Conservation (phyloP, 768 basidiomycete genomes). For the Tulasnella sp. region DNA sequence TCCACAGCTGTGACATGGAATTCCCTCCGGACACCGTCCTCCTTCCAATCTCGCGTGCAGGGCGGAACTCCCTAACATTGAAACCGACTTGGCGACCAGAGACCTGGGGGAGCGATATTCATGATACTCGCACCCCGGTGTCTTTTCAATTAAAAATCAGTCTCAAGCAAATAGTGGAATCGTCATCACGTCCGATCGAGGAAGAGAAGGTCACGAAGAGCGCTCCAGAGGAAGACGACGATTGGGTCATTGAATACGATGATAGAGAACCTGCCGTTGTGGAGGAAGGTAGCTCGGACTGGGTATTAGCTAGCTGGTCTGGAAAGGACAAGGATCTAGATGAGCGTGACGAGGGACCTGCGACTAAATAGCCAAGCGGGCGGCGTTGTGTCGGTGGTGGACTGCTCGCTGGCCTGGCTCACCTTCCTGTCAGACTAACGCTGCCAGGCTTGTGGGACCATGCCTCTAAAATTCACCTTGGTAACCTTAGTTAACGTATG, state of each 20-base stretch:
- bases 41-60: constrained; percentile 2
- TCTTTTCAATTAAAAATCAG: constrained; percentile 11
- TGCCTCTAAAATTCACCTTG: background rate
- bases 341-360: background rate
- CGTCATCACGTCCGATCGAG: background rate
- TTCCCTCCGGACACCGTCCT: background rate
- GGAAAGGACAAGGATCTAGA: background rate
- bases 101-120: background rate
- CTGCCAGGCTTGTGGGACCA: background rate
- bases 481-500: background rate
- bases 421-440: background rate
- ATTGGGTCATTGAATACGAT: constrained; percentile 1
- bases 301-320: background rate
- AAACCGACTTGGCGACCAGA: constrained; percentile 5
- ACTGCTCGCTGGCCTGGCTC: background rate
- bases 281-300: background rate
- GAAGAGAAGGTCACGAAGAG: background rate
- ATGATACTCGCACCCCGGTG: background rate
- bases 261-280: background rate
- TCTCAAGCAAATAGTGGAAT: background rate
- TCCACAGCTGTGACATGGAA: background rate
- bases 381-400: background rate
- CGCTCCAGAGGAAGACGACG: background rate
- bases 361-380: background rate
- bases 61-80: background rate